Percentiles rank a stretch among this genome's conserved stretches.
Conservation (phyloP, 2,329 filamentous ascomycete species). For the Penicillium verrucosum region DNA sequence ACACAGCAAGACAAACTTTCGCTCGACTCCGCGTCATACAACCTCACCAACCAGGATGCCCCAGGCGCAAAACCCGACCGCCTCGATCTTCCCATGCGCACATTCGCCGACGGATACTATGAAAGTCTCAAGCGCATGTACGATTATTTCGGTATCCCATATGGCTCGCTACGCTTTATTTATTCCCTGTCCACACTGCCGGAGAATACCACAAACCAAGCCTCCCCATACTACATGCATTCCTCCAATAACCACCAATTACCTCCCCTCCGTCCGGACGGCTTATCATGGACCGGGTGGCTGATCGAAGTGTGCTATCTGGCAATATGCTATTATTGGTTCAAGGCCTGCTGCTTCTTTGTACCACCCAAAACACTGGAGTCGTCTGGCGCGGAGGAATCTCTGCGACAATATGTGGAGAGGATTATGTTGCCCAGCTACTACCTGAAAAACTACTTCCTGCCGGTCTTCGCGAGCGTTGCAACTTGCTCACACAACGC, state of each 20-base stretch:
- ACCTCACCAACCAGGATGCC: slow-evolving; percentile 26
- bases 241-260: slow-evolving; percentile 54
- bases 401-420: slow-evolving; percentile 49
- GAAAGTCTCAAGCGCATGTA: slow-evolving; percentile 56
- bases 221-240: slow-evolving; percentile 50
- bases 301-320: slow-evolving; percentile 47
- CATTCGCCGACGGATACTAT: slow-evolving; percentile 54
- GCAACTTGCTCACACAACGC: slow-evolving; percentile 54
- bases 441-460: slow-evolving; percentile 50
- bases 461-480: slow-evolving; percentile 55
- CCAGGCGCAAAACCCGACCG: slow-evolving; percentile 16
- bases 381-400: slow-evolving; percentile 35
- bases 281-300: slow-evolving; percentile 35
- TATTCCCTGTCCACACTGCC: slow-evolving; percentile 49
- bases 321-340: slow-evolving; percentile 53
- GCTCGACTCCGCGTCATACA: slow-evolving; percentile 46
- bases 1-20: slow-evolving; percentile 44
- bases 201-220: background rate
- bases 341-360: slow-evolving; percentile 52
- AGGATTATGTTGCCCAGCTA: slow-evolving; percentile 50
- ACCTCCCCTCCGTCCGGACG: slow-evolving; percentile 40
- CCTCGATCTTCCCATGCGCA: slow-evolving; percentile 52
- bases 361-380: slow-evolving; percentile 36
- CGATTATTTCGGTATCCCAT: slow-evolving; percentile 51
- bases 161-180: slow-evolving; percentile 52